These are phyloP conservation scores for Naganishia liquefaciens DNA, from an alignment of 1,284 basidiomycete genomes.

Conservation along the genomic window DNA sequence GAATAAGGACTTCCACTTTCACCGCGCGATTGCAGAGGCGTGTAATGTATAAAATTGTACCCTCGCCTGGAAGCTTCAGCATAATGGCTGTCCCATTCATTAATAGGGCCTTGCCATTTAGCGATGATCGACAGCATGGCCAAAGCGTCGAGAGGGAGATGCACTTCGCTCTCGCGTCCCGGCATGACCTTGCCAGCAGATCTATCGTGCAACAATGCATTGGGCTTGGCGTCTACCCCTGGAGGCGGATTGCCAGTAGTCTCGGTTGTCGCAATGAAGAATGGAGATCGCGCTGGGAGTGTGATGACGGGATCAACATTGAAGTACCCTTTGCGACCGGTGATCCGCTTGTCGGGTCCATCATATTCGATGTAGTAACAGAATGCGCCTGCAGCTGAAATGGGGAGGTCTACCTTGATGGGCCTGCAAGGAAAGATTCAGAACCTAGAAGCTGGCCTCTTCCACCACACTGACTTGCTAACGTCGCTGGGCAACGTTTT, in stretches of 20 bases:
- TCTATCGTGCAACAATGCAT: slow-evolving; percentile 23
- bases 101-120: slow-evolving; percentile 90
- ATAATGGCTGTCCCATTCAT: slow-evolving; percentile 74
- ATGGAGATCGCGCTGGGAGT: slow-evolving; percentile 67
- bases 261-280: slow-evolving; percentile 57
- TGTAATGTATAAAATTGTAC: slow-evolving; percentile 95
- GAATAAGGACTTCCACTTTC: slow-evolving; percentile 87
- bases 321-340: slow-evolving; percentile 86
- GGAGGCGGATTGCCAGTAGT: slow-evolving; percentile 54
- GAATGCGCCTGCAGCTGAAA: slow-evolving; percentile 92
- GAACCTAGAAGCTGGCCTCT: slow-evolving; percentile 60
- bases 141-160: slow-evolving; percentile 79
- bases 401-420: slow-evolving; percentile 86
- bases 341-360: slow-evolving; percentile 57
- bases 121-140: slow-evolving; percentile 84
- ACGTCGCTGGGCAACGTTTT: slow-evolving; percentile 57
- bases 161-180: slow-evolving; percentile 58
- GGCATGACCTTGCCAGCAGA: slow-evolving; percentile 42
- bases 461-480: slow-evolving; percentile 59
- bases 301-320: slow-evolving; percentile 88
- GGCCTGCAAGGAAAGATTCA: slow-evolving; percentile 71
- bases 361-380: slow-evolving; percentile 92
- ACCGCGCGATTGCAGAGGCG: slow-evolving; percentile 86
- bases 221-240: slow-evolving; percentile 38
- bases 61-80: slow-evolving; percentile 79